phyloP scores from a whole-genome alignment of 1,284 basidiomycete species.

The Sporisorium scitamineum region DNA sequence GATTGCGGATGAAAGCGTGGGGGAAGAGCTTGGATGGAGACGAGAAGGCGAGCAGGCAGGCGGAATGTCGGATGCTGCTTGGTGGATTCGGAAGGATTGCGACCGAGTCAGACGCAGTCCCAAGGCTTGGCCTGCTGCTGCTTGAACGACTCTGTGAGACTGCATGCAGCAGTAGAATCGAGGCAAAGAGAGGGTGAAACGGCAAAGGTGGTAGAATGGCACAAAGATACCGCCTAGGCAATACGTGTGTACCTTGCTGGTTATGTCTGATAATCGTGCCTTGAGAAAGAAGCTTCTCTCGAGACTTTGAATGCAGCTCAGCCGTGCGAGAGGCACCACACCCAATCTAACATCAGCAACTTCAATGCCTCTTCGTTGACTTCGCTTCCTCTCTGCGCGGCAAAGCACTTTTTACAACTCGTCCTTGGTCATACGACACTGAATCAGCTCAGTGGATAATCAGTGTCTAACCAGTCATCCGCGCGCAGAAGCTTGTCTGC shows the following conservation, averaged over 20 bases:
- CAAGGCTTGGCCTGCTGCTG: not conserved
- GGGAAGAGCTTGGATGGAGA: too few relatives aligned
- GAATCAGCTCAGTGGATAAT: too few relatives aligned
- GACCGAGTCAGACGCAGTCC: slow-evolving; percentile 10
- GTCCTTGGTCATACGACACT: too few relatives aligned
- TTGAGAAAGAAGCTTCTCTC: not conserved
- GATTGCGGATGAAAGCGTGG: not conserved
- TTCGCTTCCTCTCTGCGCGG: too few relatives aligned
- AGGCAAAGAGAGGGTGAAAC: not conserved
- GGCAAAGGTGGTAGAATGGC: not conserved
- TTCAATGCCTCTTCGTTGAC: too few relatives aligned
- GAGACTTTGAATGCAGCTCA: not conserved
- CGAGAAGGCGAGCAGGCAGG: not conserved
- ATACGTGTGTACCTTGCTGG: slow-evolving; percentile 29
- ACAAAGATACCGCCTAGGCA: slow-evolving; percentile 3
- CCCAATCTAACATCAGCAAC: too few relatives aligned
- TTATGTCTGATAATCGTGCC: slow-evolving; percentile 32
- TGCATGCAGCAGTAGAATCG: not conserved
- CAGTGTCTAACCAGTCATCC: not conserved
- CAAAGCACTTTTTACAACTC: too few relatives aligned
- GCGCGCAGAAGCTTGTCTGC: not conserved
- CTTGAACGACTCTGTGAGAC: not conserved
- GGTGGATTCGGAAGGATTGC: not conserved
- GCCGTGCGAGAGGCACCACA: too few relatives aligned
- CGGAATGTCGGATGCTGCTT: not conserved